Evolutionary conservation across 2,329 filamentous ascomycete species (phyloP), one percentile per base, ranked within the genome.

Genomic region (Calonectria montana): DNA sequence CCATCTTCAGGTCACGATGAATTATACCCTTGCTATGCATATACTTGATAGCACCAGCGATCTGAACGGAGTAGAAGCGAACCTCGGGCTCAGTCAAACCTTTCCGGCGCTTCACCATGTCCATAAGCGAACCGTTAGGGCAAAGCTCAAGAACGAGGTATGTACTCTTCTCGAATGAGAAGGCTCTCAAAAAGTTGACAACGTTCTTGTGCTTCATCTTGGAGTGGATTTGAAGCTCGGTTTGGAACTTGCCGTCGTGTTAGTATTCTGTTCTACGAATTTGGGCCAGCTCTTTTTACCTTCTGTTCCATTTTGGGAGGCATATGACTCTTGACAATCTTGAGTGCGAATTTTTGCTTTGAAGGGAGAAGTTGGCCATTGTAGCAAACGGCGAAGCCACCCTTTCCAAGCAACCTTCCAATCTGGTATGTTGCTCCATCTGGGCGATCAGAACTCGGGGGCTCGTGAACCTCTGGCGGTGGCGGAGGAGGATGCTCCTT

Each of bases 131-230:
- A 55, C 97, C 97, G 81, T 98, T 98, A 65, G 95, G 93, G 83
- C 97, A 99, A 53, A 99, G 87, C 82, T 99, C 96, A 31, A 99
- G 89, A 57, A 98, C 94, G 61, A 99, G 94, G 79, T 97, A 99
- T 70, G 97, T 98, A 82, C 93, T 96, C 75, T 91, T 92, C 76
- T 95, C 89, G 83, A 96, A 97, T 15, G 96, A 94, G 82, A 99
- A 99, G 39, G 97, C 97, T 77, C 96, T 92, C 79, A 97, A 91
- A 83, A 99, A 99, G 78, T 96, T 94, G 74, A 99, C 97, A 76
- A 99, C 96, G 82, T 98, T 98, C 65, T 94, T 94, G 81, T 99
- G 97, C 70, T 93, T 92, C 91, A 99, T 96, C 82, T 98, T 99
- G 50, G 97, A 98, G 85, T 99, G 97, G 72, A 99, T 98, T 84